Percentiles rank a stretch among this genome's conserved stretches.
Conservation (phyloP, 2,329 filamentous ascomycete species). For the Talaromyces amestolkiae region DNA sequence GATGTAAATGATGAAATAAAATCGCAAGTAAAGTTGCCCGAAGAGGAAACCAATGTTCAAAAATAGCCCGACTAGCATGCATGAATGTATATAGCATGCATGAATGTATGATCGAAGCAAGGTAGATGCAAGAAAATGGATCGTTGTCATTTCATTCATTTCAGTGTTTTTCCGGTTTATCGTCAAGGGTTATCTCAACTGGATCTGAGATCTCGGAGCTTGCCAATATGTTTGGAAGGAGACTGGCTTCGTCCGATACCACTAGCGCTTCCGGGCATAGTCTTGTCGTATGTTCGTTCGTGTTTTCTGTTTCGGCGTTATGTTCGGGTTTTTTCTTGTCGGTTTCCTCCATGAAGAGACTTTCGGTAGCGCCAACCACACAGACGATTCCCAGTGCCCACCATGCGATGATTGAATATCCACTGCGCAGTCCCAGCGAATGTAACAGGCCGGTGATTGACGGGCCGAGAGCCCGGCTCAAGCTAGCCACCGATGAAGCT, state of each 20-base stretch:
- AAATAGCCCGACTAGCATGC: constrained; percentile 11
- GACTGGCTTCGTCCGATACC: constrained; percentile 9
- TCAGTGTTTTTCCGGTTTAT: constrained; percentile 8
- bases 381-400: constrained; percentile 83
- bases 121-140: not conserved
- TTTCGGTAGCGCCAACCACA: constrained; percentile 69
- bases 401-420: constrained; percentile 88
- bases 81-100: constrained; percentile 6
- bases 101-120: constrained; percentile 5
- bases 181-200: not conserved
- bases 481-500: constrained; percentile 83
- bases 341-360: constrained; percentile 70
- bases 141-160: not conserved
- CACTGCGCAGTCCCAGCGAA: constrained; percentile 71
- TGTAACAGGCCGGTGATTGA: constrained; percentile 84
- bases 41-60: constrained; percentile 13
- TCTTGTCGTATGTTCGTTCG: constrained; percentile 29
- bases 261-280: not conserved
- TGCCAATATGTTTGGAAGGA: constrained; percentile 5
- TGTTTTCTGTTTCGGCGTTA: constrained; percentile 37
- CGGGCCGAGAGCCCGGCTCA: constrained; percentile 84
- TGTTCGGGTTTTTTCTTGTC: constrained; percentile 35
- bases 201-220: constrained; percentile 9
- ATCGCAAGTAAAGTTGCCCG: constrained; percentile 4
- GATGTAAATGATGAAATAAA: not conserved